phyloP scores from a whole-genome alignment of 164 flowering plant species.

The Paratinospora sagittata region DNA sequence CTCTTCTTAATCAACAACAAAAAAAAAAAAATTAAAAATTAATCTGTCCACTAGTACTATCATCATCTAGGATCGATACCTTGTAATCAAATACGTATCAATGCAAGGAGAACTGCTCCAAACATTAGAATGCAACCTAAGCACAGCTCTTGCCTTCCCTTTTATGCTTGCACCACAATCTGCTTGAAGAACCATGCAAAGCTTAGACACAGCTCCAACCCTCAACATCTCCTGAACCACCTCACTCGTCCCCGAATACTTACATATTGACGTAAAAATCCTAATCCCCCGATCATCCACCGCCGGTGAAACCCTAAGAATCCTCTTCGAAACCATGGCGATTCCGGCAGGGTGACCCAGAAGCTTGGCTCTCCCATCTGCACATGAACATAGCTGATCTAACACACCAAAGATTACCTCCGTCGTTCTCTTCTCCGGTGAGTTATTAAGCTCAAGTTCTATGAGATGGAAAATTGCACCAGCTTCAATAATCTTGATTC shows the following conservation, averaged over 20 bases:
- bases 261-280: slow-evolving; percentile 30
- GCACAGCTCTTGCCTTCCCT: slow-evolving; percentile 36
- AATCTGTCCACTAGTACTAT: too few species aligned
- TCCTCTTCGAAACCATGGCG: slow-evolving; percentile 42
- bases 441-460: slow-evolving; percentile 38
- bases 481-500: slow-evolving; percentile 38
- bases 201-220: slow-evolving; percentile 49
- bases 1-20: neutral
- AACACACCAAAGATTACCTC: slow-evolving; percentile 39
- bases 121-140: slow-evolving; percentile 30
- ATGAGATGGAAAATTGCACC: slow-evolving; percentile 47
- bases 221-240: slow-evolving; percentile 50
- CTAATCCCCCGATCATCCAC: slow-evolving; percentile 33
- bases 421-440: slow-evolving; percentile 30
- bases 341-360: slow-evolving; percentile 40
- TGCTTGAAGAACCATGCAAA: slow-evolving; percentile 41
- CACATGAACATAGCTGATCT: slow-evolving; percentile 40
- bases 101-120: slow-evolving; percentile 50
- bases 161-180: slow-evolving; percentile 23
- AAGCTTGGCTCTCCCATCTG: slow-evolving; percentile 50
- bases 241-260: slow-evolving; percentile 24
- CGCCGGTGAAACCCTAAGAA: slow-evolving; percentile 34
- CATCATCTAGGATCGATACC: slow-evolving; percentile 6
- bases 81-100: slow-evolving; percentile 19
- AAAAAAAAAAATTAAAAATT: neutral